Evolutionary conservation across 2,329 filamentous ascomycete genomes (phyloP).

Genomic region (Diaporthe citri): DNA sequence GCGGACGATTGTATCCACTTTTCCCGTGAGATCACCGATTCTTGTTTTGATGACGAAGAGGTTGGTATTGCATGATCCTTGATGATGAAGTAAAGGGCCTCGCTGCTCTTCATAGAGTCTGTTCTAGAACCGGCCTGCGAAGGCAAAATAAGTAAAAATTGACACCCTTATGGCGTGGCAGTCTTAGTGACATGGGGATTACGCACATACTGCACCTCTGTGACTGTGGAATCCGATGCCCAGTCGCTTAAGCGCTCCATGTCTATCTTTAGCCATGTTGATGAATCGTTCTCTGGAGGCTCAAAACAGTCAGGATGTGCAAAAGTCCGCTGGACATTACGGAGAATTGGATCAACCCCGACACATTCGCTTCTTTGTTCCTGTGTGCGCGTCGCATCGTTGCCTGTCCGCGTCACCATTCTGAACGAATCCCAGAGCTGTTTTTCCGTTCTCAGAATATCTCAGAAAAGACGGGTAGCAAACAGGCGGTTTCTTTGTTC

Average conservation of each 20-base stretch:
- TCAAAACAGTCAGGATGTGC: background rate
- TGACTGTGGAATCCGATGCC: background rate
- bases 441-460: background rate
- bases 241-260: background rate
- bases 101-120: background rate
- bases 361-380: background rate
- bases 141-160: background rate
- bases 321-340: background rate
- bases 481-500: background rate
- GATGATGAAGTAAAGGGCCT: background rate
- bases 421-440: too few species aligned
- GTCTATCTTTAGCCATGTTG: background rate
- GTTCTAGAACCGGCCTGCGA: background rate
- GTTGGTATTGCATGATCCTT: background rate
- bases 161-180: background rate
- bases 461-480: background rate
- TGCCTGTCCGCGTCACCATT: too few species aligned
- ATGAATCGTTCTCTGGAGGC: background rate
- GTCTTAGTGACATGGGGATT: background rate
- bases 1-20: slow-evolving; percentile 14
- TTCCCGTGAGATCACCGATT: slow-evolving; percentile 16
- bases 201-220: background rate
- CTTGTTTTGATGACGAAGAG: background rate
- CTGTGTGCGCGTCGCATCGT: background rate
- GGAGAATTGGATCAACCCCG: background rate